Conservation (phyloP, 2,329 filamentous ascomycete genomes). For the Pyricularia grisea region DNA sequence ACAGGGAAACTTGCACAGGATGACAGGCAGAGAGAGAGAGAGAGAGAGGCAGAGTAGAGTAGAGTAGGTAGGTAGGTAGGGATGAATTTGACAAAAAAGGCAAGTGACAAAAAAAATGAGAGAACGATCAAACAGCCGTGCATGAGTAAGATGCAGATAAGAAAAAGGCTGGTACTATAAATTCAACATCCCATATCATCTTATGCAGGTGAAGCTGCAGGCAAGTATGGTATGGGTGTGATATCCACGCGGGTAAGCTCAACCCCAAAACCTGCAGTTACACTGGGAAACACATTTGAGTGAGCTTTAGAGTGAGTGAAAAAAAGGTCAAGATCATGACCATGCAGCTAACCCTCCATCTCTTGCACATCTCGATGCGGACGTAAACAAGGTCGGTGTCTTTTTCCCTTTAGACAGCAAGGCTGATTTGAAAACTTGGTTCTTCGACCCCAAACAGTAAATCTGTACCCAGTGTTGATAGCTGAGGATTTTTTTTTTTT, state of each 20-base stretch:
- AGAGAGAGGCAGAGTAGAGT: not conserved
- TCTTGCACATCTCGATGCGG: not conserved
- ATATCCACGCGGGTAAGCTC: not conserved
- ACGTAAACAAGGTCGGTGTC: not conserved
- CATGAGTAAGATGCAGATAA: no score
- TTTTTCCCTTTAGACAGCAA: no score
- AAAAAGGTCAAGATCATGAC: not conserved
- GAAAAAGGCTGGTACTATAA: not conserved
- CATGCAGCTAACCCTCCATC: not conserved
- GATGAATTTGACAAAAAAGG: not conserved
- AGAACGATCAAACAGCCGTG: not conserved
- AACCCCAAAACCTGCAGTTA: not conserved
- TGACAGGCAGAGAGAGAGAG: not conserved
- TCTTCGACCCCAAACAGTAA: no score
- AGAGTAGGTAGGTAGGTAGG: not conserved
- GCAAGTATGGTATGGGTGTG: not conserved
- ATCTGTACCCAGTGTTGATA: no score
- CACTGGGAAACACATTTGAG: not conserved
- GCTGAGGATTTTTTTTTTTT: no score
- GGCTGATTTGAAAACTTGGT: not conserved
- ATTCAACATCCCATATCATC: not conserved
- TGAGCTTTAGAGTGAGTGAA: not conserved
- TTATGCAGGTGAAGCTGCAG: not conserved
- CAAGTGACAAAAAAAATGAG: not conserved
- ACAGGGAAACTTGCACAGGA: not conserved